phyloP scores from a whole-genome alignment of 139 green algal species.

The Tetradesmus obliquus region DNA sequence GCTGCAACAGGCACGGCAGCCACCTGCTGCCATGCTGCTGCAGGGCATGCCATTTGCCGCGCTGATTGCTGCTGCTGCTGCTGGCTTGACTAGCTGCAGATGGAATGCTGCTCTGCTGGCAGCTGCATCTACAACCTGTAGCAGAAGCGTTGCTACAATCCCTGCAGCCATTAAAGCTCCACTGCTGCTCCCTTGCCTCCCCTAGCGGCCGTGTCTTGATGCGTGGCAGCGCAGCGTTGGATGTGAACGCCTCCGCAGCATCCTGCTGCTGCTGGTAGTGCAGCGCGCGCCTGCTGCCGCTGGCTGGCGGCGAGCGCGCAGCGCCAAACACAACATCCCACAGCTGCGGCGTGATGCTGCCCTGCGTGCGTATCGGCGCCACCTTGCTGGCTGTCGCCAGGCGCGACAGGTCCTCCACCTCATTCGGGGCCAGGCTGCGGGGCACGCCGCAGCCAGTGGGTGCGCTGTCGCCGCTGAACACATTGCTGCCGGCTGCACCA shows the following conservation, averaged over 20 bases:
- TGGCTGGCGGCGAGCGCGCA: neutral
- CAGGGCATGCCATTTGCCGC: neutral
- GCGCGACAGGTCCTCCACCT: constrained; percentile 37
- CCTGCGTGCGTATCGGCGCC: neutral
- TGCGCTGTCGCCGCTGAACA: neutral
- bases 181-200: constrained; percentile 6
- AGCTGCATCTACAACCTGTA: neutral
- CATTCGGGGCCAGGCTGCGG: constrained; percentile 5
- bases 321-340: constrained; percentile 38
- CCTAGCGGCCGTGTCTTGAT: constrained; percentile 32
- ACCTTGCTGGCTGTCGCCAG: constrained; percentile 33
- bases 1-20: neutral
- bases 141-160: neutral
- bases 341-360: constrained; percentile 37
- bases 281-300: neutral
- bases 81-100: neutral
- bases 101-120: neutral
- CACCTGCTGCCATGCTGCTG: neutral
- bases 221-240: constrained; percentile 1
- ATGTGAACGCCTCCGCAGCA: neutral
- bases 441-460: constrained; percentile 24
- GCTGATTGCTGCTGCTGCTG: neutral
- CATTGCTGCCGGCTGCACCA: neutral
- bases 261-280: constrained; percentile 21
- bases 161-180: neutral